A percentile compares a stretch with the other conserved stretches of the same genome.
These are phyloP conservation scores for Solanum virginianum DNA, from an alignment of 257 asterid species.

Conservation along the genomic window DNA sequence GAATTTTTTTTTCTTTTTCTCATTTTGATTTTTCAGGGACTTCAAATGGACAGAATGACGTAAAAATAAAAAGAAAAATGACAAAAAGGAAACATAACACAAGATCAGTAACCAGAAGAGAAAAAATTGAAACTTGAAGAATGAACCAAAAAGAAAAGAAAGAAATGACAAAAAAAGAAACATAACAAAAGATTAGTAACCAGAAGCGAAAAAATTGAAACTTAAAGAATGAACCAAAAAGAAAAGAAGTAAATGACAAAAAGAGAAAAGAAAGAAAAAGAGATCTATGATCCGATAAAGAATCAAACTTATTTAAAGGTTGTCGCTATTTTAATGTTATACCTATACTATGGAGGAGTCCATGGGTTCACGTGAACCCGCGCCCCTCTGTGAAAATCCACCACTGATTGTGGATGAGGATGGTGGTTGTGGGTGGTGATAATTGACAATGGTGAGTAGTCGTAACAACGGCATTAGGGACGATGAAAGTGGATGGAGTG, in stretches of 20 bases:
- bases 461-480: neutral
- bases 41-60: neutral
- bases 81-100: neutral
- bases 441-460: neutral
- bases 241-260: neutral
- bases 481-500: neutral
- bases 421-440: neutral
- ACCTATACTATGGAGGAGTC: neutral
- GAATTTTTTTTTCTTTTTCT: neutral
- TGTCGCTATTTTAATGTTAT: too few relatives aligned
- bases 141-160: neutral
- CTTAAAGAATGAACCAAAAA: neutral
- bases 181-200: neutral
- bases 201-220: neutral
- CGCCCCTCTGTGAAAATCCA: neutral
- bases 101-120: neutral
- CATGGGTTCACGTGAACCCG: neutral
- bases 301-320: too few relatives aligned
- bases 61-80: neutral
- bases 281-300: neutral
- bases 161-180: neutral
- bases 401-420: neutral
- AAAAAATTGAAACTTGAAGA: neutral
- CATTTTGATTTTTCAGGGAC: neutral
- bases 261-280: neutral